phyloP scores from a whole-genome alignment of 2,329 filamentous ascomycete genomes.

The Clonostachys rhizophaga region DNA sequence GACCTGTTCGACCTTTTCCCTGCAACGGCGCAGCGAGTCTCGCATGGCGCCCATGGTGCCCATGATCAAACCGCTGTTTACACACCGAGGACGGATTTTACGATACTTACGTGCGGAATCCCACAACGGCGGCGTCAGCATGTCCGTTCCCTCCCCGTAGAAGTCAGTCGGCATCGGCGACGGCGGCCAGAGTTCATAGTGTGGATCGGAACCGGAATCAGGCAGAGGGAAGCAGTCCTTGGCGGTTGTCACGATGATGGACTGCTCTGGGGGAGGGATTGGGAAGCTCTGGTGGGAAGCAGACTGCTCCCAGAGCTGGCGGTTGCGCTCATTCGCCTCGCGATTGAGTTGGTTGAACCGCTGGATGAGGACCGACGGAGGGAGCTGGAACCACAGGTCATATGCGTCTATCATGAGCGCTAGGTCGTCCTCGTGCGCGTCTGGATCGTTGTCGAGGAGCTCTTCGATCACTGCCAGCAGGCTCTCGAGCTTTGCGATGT shows the following conservation, averaged over 20 bases:
- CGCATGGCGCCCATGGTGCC: constrained; percentile 21
- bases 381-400: constrained; percentile 32
- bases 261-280: constrained; percentile 19
- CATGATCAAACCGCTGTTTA: constrained; percentile 28
- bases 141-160: constrained; percentile 24
- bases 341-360: constrained; percentile 26
- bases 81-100: constrained; percentile 23
- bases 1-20: constrained; percentile 18
- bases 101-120: constrained; percentile 24
- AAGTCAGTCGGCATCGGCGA: constrained; percentile 25
- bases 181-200: constrained; percentile 26
- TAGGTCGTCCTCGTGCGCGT: constrained; percentile 20
- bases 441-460: constrained; percentile 12
- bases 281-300: constrained; percentile 13
- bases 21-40: constrained; percentile 13
- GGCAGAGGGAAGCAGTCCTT: constrained; percentile 26
- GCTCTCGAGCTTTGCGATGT: constrained; percentile 29
- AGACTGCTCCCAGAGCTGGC: constrained; percentile 12
- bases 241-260: constrained; percentile 22
- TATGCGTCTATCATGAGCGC: constrained; percentile 29
- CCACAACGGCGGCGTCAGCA: constrained; percentile 11
- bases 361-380: constrained; percentile 25
- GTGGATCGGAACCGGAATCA: constrained; percentile 24
- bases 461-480: constrained; percentile 20
- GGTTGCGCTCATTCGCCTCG: constrained; percentile 20